Conservation (phyloP, 2,329 filamentous ascomycete species). For the Davidsoniella eucalypti region DNA sequence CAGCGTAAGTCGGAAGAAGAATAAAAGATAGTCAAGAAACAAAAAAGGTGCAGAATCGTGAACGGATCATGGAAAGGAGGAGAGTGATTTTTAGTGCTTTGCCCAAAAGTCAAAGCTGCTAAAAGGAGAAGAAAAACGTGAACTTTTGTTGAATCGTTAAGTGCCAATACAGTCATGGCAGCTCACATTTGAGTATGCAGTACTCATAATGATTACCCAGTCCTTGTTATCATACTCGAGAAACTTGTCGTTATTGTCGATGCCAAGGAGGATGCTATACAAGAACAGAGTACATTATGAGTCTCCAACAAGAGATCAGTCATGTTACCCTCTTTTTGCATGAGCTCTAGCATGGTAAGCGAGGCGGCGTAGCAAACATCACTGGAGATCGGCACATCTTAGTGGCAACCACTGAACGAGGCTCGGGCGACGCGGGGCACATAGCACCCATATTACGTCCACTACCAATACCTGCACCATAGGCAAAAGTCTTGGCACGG, state of each 20-base stretch:
- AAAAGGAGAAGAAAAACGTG: too few relatives aligned
- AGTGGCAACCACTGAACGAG: conserved; percentile 1
- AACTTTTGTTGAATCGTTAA: too few relatives aligned
- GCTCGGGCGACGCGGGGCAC: conserved; percentile 4
- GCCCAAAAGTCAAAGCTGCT: neutral
- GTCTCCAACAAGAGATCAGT: conserved; percentile 8
- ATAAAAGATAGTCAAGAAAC: neutral
- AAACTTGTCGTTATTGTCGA: too few relatives aligned
- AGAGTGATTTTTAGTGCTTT: neutral
- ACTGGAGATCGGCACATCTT: conserved; percentile 9
- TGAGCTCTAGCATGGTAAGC: conserved; percentile 5
- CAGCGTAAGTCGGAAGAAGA: conserved; percentile 9
- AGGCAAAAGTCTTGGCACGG: conserved; percentile 87
- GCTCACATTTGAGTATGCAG: too few relatives aligned
- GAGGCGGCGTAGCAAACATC: conserved; percentile 6
- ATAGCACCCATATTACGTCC: neutral
- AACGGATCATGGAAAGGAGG: conserved; percentile 3
- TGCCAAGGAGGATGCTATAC: too few relatives aligned
- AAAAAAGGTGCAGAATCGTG: conserved; percentile 3
- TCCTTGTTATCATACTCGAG: too few relatives aligned
- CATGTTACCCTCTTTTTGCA: neutral
- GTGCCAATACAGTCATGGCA: too few relatives aligned
- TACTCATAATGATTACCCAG: too few relatives aligned
- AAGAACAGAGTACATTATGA: neutral
- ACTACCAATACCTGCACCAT: conserved; percentile 37